Evolutionary conservation across 495 filamentous ascomycete genomes (phyloP).

Genomic region (Letharia columbiana): DNA sequence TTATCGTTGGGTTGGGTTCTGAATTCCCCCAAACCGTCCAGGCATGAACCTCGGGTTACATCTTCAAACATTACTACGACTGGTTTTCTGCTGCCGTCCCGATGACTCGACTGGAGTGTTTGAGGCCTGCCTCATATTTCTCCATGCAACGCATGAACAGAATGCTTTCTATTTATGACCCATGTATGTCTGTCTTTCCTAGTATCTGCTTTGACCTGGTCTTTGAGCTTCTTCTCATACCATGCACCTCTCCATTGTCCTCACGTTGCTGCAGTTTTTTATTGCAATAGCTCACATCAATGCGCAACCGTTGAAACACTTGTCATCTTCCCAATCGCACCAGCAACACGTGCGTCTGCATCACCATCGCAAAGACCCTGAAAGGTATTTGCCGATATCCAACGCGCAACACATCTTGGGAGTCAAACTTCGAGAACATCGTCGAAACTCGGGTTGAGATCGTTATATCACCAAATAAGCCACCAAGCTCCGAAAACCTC

Average conservation of each 20-base stretch:
- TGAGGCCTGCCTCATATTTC: not conserved
- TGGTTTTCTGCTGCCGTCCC: not conserved
- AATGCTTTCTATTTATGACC: not conserved
- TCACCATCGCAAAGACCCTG: not conserved
- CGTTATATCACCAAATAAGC: too few relatives aligned
- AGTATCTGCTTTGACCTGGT: not conserved
- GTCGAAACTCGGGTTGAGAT: not conserved
- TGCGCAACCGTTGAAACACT: slow-evolving; percentile 12
- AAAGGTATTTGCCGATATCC: not conserved
- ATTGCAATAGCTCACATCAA: not conserved
- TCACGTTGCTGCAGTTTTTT: slow-evolving; percentile 3
- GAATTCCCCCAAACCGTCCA: too few relatives aligned
- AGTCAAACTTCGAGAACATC: not conserved
- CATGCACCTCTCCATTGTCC: slow-evolving; percentile 8
- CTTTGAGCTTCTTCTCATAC: not conserved
- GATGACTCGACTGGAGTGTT: not conserved
- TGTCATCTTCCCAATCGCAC: not conserved
- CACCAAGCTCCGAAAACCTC: too few relatives aligned
- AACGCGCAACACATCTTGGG: not conserved
- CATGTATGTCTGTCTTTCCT: not conserved
- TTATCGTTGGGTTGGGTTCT: too few relatives aligned
- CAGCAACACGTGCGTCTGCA: slow-evolving; percentile 5
- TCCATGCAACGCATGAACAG: not conserved
- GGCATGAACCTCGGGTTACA: too few relatives aligned
- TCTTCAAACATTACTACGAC: not conserved